Base-by-base conservation (phyloP, 805 yeast species). In the Schizosaccharomyces lindneri region DNA sequence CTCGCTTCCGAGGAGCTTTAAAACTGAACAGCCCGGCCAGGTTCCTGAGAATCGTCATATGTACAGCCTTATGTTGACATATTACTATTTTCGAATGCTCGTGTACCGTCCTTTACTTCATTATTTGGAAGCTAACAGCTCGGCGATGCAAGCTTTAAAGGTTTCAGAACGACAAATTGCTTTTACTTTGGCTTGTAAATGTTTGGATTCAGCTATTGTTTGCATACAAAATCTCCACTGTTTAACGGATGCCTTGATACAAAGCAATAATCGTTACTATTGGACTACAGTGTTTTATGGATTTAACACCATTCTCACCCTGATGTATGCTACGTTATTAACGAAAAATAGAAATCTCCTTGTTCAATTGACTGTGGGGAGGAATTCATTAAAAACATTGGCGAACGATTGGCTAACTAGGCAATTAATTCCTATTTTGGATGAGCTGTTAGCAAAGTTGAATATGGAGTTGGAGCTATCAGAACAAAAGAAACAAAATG, bases 91-190 rank as follows among this genome's bases (percentile, higher is more conserved):
- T 62, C 85, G 84, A 69, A 81, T 87, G 63, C 83, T 85, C 67
- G 74, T 88, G n/a, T 88, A 87, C 68, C 78, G 95, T 61, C 96
- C 96, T 1, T 88, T 87, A 68, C 84, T 88, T 65, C 95, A 51
- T 51, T 51, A 51, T 17, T 29, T 51, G n/a, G 36, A 51, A 9
- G 31, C 36, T 29, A n/a, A 15, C 57, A 51, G 57, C 15, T 17
- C 31, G 6, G 57, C 57, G 21, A 51, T 51, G 57, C 57, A 29
- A 24, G 31, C 57, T 17, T 17, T 51, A 24, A 51, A 51, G 17
- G 36, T 9, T 7, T 29, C 36, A 7, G 57, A 51, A 24, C 31
- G 36, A 24, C 57, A 51, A 24, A 51, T 13, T 5, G 57, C 57
- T 4, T 51, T 51, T 39, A 51, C 13, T 15, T 51, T 24, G 36